These are phyloP conservation scores for Huntiella savannae DNA, from an alignment of 2,329 filamentous ascomycete species.

Conservation along the genomic window DNA sequence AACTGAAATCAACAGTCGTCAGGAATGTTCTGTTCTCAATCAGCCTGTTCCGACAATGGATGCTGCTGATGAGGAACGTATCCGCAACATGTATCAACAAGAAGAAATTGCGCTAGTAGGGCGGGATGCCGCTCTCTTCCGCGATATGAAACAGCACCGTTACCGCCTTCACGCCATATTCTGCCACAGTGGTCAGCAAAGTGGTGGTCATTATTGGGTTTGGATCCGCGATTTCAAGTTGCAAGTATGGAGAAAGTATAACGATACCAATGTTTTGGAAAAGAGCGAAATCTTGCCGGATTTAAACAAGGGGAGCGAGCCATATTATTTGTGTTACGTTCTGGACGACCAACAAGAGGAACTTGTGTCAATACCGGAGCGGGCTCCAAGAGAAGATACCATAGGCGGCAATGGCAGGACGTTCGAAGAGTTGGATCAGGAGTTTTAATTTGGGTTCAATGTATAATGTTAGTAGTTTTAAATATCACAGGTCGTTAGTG, in stretches of 20 bases:
- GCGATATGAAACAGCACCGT: slow-evolving; percentile 41
- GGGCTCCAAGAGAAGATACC: slow-evolving; percentile 13
- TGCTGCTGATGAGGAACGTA: background rate
- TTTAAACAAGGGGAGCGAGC: slow-evolving; percentile 51
- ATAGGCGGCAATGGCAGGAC: background rate
- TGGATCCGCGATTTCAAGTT: slow-evolving; percentile 76
- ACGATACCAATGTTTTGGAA: slow-evolving; percentile 60
- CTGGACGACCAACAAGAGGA: slow-evolving; percentile 42
- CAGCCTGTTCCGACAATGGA: background rate
- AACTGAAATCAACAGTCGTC: background rate
- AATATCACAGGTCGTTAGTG: too few species aligned
- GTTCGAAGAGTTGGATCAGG: background rate
- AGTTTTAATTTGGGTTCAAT: background rate
- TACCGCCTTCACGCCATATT: slow-evolving; percentile 86
- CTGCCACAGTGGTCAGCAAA: slow-evolving; percentile 60
- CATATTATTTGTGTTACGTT: slow-evolving; percentile 74
- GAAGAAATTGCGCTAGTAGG: slow-evolving; percentile 20
- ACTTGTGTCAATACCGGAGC: slow-evolving; percentile 27
- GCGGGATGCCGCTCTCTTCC: slow-evolving; percentile 33
- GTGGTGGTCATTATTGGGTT: slow-evolving; percentile 85
- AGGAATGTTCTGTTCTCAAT: background rate
- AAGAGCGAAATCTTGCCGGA: slow-evolving; percentile 50
- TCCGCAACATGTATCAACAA: slow-evolving; percentile 17
- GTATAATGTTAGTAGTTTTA: too few species aligned
- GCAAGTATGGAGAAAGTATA: slow-evolving; percentile 80